phyloP scores from a whole-genome alignment of 768 basidiomycete genomes.

The Rossbeevera mucosa region DNA sequence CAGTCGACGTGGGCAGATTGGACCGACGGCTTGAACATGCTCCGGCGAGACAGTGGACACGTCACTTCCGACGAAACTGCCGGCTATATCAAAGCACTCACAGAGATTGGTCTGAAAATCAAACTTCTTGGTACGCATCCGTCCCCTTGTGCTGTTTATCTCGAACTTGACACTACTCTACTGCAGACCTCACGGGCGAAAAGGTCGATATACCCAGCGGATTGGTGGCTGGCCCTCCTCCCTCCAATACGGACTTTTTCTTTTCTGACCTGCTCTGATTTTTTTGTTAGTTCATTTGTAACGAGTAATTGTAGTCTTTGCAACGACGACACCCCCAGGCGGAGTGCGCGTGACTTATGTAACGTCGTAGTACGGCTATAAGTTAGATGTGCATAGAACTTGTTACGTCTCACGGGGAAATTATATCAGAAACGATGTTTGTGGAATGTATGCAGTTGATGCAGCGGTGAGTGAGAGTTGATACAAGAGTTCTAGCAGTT shows the following conservation, averaged over 20 bases:
- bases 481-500: slow-evolving; percentile 25
- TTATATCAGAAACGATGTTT: slow-evolving; percentile 12
- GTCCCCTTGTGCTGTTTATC: not conserved
- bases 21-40: slow-evolving; percentile 90
- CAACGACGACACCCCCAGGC: not conserved
- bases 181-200: slow-evolving; percentile 81
- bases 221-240: slow-evolving; percentile 72
- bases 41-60: slow-evolving; percentile 75
- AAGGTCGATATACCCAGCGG: slow-evolving; percentile 85
- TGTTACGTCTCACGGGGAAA: slow-evolving; percentile 17
- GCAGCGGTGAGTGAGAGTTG: slow-evolving; percentile 32
- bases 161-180: not conserved
- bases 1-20: slow-evolving; percentile 85
- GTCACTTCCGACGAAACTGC: slow-evolving; percentile 83
- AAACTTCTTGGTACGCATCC: slow-evolving; percentile 68
- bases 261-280: slow-evolving; percentile 58
- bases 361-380: not conserved
- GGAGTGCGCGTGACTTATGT: not conserved
- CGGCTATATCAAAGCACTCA: slow-evolving; percentile 79
- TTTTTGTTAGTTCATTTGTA: slow-evolving; percentile 12
- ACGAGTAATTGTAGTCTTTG: slow-evolving; percentile 6
- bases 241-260: slow-evolving; percentile 77
- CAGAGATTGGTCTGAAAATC: slow-evolving; percentile 89
- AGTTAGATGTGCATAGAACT: slow-evolving; percentile 13
- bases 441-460: slow-evolving; percentile 53